Evolutionary conservation across 805 yeast genomes (phyloP), one percentile per base, ranked within the genome.

Genomic region (Candida tibetensis): DNA sequence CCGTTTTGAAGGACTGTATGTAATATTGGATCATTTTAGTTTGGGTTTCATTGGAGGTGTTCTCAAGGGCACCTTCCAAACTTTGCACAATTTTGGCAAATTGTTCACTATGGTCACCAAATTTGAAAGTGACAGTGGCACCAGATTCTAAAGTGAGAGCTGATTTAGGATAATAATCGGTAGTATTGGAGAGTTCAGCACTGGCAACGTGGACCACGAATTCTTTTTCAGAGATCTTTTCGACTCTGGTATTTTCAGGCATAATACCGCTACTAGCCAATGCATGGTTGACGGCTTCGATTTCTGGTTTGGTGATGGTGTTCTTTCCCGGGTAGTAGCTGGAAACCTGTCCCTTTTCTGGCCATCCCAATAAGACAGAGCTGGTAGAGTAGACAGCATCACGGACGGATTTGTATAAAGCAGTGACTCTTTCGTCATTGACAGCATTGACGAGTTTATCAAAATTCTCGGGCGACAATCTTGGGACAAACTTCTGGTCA

Each of bases 401-500:
- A 28, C 69, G 66, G 25, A 79, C 66, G n/a, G 57, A 47, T 17
- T 69, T 61, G 52, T 66, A 78, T 32, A 70, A 49, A 19, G 55
- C 59, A 14, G 60, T 37, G 23, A 60, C 49, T 1, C 59, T 42
- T 17, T 58, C 56, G 41, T 67, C 63, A 30, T 66, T 66, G 15
- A 75, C 57, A 2, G 68, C 45, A n/a, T 75, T 69, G 21, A 85
- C 63, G 23, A 68, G 42, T 17, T 62, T 47, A 40, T 65, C 73
- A 48, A 87, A 80, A 5, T 71, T 70, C 0, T 60, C 73, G 22
- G 48, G 53, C 0, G 71, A 40, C 28, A 86, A 52, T 35, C 77
- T 65, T 28, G 96, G 96, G 45, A 88, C 72, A 53, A 88, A 88
- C 61, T 88, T 88, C 49, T 78, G 77, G 63, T 88, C 96, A 48